Conservation (phyloP, 371 early-diverging fungal genomes). For the Dichotomocladium elegans region DNA sequence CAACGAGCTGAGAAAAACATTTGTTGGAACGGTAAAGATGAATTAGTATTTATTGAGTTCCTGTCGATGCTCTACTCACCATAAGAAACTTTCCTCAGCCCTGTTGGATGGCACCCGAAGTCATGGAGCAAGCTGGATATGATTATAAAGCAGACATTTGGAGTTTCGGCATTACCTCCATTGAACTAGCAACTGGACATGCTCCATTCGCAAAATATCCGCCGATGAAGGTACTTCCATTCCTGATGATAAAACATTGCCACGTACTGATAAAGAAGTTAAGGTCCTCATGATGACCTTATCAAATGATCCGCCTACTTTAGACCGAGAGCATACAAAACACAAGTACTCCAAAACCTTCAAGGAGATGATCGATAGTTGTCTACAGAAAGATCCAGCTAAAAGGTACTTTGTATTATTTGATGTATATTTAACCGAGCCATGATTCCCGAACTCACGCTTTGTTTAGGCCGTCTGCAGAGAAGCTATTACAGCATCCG, state of each 20-base stretch:
- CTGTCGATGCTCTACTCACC: background rate
- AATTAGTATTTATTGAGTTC: background rate
- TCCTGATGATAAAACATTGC: no score
- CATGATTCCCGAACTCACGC: conserved; percentile 60
- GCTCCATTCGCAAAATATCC: conserved; percentile 91
- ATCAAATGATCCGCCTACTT: conserved; percentile 82
- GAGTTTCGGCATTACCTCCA: conserved; percentile 88
- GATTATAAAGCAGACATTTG: conserved; percentile 90
- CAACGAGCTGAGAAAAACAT: conserved; percentile 71
- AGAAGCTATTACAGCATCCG: conserved; percentile 70
- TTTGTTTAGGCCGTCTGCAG: conserved; percentile 72
- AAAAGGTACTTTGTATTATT: conserved; percentile 49
- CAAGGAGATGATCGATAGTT: conserved; percentile 83
- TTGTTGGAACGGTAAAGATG: conserved; percentile 36
- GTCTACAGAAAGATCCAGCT: conserved; percentile 78
- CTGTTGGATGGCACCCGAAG: conserved; percentile 90
- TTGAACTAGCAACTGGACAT: conserved; percentile 86
- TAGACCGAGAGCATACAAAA: conserved; percentile 71
- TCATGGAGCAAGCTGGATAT: conserved; percentile 75
- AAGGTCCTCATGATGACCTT: conserved; percentile 89
- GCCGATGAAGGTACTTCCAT: conserved; percentile 67
- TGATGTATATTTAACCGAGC: conserved; percentile 32
- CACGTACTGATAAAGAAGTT: conserved; percentile 80
- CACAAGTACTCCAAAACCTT: conserved; percentile 75
- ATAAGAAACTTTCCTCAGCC: conserved; percentile 51